Evolutionary conservation across 2,329 filamentous ascomycete genomes (phyloP).

Genomic region (Microthyrium microscopicum): DNA sequence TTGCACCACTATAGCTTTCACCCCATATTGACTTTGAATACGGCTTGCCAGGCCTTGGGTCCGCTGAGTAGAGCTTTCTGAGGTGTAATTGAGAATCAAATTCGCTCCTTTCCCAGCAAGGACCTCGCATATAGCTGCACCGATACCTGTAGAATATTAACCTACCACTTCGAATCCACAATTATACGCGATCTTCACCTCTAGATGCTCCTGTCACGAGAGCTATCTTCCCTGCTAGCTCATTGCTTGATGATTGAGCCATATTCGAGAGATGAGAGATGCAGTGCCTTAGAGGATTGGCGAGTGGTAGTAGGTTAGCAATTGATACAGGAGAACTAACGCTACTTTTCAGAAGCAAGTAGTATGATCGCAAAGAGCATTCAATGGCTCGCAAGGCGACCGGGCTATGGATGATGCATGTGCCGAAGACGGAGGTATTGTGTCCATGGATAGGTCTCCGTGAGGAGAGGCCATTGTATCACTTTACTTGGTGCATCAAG

Average conservation of each 20-base stretch:
- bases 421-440: too few species aligned
- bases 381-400: too few species aligned
- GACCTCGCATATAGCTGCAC: conserved; percentile 47
- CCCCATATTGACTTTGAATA: conserved; percentile 39
- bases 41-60: conserved; percentile 37
- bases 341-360: too few species aligned
- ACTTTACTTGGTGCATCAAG: too few species aligned
- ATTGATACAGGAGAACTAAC: too few species aligned
- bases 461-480: too few species aligned
- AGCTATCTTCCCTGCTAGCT: conserved; percentile 9
- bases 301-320: too few species aligned
- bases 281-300: neutral
- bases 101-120: conserved; percentile 57
- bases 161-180: neutral
- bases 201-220: conserved; percentile 9
- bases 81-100: conserved; percentile 57
- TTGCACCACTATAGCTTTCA: conserved; percentile 47
- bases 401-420: too few species aligned
- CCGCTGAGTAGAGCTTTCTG: conserved; percentile 36
- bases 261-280: neutral
- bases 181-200: conserved; percentile 2
- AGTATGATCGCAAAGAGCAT: too few species aligned
- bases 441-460: too few species aligned
- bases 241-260: too few species aligned
- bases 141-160: conserved; percentile 44